Evolutionary conservation across 805 yeast species (phyloP).

Genomic region (Cyberlindnera lachancei): DNA sequence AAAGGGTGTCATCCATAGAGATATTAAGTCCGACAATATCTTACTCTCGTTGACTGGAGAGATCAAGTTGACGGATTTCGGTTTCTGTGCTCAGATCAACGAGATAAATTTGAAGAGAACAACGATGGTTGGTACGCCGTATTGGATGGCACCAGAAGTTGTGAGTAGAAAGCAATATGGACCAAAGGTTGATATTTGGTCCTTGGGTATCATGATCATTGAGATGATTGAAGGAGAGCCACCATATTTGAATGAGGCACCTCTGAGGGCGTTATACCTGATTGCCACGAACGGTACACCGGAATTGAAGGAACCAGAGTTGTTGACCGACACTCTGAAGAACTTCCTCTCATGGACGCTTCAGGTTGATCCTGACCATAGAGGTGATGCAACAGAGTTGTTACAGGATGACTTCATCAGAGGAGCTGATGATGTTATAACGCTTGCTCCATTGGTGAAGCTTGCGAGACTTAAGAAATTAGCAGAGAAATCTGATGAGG

Average conservation of each 20-base stretch:
- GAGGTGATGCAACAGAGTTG: slow-evolving; percentile 87
- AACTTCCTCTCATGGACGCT: slow-evolving; percentile 76
- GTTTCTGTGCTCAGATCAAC: slow-evolving; percentile 91
- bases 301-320: slow-evolving; percentile 79
- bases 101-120: slow-evolving; percentile 82
- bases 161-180: slow-evolving; percentile 93
- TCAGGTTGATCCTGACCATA: slow-evolving; percentile 85
- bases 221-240: slow-evolving; percentile 99
- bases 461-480: slow-evolving; percentile 62
- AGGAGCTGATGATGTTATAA: slow-evolving; percentile 52
- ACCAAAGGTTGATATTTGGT: slow-evolving; percentile 96
- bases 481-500: slow-evolving; percentile 30
- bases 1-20: slow-evolving; percentile 91
- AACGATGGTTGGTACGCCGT: slow-evolving; percentile 99
- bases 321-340: slow-evolving; percentile 57
- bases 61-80: slow-evolving; percentile 91
- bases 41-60: slow-evolving; percentile 77
- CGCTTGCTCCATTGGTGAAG: slow-evolving; percentile 68
- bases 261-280: slow-evolving; percentile 84
- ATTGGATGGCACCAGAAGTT: slow-evolving; percentile 99
- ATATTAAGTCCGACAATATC: slow-evolving; percentile 92
- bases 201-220: slow-evolving; percentile 94
- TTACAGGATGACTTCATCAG: slow-evolving; percentile 67
- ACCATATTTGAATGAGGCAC: slow-evolving; percentile 94
- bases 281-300: slow-evolving; percentile 98